A percentile compares a stretch with the other conserved stretches of the same genome.
phyloP scores from a whole-genome alignment of 768 basidiomycete species.

The Inosperma sp. region DNA sequence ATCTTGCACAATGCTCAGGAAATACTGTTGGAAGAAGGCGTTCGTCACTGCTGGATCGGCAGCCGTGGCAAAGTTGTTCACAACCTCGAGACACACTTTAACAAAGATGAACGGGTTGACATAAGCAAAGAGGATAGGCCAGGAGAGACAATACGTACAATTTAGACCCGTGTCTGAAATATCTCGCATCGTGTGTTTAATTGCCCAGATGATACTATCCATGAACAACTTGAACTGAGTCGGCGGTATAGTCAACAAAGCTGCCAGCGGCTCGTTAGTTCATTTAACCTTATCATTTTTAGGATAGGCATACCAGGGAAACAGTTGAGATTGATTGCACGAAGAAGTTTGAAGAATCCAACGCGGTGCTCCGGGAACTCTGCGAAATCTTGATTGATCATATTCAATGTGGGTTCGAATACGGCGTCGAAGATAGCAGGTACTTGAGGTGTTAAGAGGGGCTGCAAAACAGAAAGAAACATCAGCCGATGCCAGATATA shows the following conservation, averaged over 20 bases:
- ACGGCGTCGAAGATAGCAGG: conserved; percentile 94
- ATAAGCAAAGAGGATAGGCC: conserved; percentile 7
- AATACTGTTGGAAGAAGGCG: conserved; percentile 95
- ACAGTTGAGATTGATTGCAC: conserved; percentile 88
- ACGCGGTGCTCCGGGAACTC: conserved; percentile 97
- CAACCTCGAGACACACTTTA: conserved; percentile 92
- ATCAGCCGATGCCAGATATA: not conserved
- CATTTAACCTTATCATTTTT: too few relatives aligned
- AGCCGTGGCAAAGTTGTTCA: conserved; percentile 85
- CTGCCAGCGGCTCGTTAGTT: too few relatives aligned
- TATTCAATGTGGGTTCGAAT: conserved; percentile 93
- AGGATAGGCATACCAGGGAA: conserved; percentile 74
- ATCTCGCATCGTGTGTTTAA: conserved; percentile 99
- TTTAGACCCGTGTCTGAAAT: conserved; percentile 90
- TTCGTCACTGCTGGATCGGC: conserved; percentile 77
- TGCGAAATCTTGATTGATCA: conserved; percentile 99
- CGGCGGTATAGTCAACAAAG: conserved; percentile 82
- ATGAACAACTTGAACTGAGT: conserved; percentile 95
- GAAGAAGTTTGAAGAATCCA: conserved; percentile 93
- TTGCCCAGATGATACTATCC: conserved; percentile 99
- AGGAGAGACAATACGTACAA: conserved; percentile 40
- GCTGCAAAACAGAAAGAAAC: conserved; percentile 41
- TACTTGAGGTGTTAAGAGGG: conserved; percentile 86
- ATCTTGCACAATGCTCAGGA: conserved; percentile 89
- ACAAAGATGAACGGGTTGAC: too few relatives aligned